Evolutionary conservation across 345 rosid genomes (phyloP).

Genomic region (Moringa oleifera): DNA sequence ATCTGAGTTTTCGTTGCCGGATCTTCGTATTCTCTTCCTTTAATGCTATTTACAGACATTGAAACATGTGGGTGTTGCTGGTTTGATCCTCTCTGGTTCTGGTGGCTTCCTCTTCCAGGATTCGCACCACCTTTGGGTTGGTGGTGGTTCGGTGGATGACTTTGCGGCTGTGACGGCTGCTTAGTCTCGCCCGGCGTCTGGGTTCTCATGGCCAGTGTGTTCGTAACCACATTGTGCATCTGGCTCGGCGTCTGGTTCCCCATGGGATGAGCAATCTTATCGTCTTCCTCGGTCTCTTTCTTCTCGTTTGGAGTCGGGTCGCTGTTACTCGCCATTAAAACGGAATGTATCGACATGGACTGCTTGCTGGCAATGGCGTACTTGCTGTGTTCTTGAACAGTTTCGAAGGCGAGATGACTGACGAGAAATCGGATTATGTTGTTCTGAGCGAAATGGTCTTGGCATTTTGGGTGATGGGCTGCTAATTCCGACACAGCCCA

Average conservation of each 20-base stretch:
- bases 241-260: slow-evolving; percentile 36
- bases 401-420: slow-evolving; percentile 83
- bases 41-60: slow-evolving; percentile 48
- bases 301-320: not conserved
- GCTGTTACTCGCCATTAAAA: slow-evolving; percentile 38
- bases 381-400: slow-evolving; percentile 73
- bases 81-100: slow-evolving; percentile 12
- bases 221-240: slow-evolving; percentile 42
- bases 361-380: slow-evolving; percentile 52
- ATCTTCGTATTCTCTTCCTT: slow-evolving; percentile 57
- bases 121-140: slow-evolving; percentile 19
- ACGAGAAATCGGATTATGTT: slow-evolving; percentile 70
- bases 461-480: slow-evolving; percentile 54
- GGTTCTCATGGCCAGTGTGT: slow-evolving; percentile 33
- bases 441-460: slow-evolving; percentile 68
- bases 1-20: slow-evolving; percentile 55
- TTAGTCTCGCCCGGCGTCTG: slow-evolving; percentile 15
- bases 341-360: slow-evolving; percentile 43
- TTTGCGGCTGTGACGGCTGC: slow-evolving; percentile 12
- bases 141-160: slow-evolving; percentile 18
- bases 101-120: slow-evolving; percentile 22
- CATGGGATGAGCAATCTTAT: slow-evolving; percentile 35
- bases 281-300: slow-evolving; percentile 15
- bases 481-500: slow-evolving; percentile 77
- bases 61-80: slow-evolving; percentile 30